phyloP scores from a whole-genome alignment of 2,329 filamentous ascomycete species.

The Colletotrichum lindemuthianum region DNA sequence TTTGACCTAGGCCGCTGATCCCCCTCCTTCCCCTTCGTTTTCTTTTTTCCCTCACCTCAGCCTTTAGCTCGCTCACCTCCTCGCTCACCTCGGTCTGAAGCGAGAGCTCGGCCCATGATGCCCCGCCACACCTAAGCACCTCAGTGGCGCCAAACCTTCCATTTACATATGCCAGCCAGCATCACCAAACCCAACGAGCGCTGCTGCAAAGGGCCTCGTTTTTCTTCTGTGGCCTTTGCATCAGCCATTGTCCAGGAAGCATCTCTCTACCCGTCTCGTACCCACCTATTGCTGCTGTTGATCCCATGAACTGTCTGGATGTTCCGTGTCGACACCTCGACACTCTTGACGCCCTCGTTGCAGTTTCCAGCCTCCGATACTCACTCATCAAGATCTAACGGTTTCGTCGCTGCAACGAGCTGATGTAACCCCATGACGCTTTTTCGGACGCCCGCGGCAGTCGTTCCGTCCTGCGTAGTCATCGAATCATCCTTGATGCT shows the following conservation, averaged over 20 bases:
- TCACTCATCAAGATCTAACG: conserved; percentile 19
- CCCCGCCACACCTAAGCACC: conserved; percentile 4
- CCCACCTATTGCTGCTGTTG: background rate
- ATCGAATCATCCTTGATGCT: background rate
- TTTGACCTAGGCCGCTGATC: conserved; percentile 28
- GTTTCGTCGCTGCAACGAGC: conserved; percentile 28
- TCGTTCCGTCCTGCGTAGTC: background rate
- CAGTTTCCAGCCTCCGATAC: background rate
- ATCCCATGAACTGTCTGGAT: background rate
- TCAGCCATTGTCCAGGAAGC: no score
- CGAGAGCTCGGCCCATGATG: conserved; percentile 6
- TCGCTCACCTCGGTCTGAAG: no score
- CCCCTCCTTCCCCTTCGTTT: conserved; percentile 14
- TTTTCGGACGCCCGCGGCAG: conserved; percentile 15
- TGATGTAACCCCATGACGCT: conserved; percentile 31
- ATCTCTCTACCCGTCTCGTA: no score
- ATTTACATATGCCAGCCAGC: conserved; percentile 14
- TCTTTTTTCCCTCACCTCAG: no score
- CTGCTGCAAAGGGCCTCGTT: no score
- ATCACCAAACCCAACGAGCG: background rate
- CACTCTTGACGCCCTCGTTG: background rate
- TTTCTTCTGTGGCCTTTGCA: no score
- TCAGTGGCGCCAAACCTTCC: background rate
- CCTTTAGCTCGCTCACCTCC: no score
- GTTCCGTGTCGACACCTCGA: background rate